Base-by-base conservation (phyloP, 2,329 filamentous ascomycete genomes). In the Amesomyces nigricolor region DNA sequence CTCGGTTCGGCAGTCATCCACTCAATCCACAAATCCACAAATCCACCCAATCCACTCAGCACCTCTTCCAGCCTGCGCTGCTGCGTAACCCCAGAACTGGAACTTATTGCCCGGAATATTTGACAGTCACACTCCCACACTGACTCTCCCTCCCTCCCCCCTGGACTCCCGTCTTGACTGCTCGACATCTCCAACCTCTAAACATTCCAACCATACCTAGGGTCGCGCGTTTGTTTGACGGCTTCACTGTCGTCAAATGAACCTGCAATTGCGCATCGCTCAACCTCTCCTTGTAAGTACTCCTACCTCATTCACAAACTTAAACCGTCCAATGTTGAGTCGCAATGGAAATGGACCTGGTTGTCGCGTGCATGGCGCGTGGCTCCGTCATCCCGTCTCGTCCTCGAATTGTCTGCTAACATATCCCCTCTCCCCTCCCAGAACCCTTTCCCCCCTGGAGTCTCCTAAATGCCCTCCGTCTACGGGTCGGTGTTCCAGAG, bases 241-340 rank as follows among this genome's bases (percentile, higher is more conserved):
- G 85, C 86, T 75, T 70, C 60, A 65, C 63, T 71, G 87, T 89
- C 91, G 90, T 95, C 89, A 92, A 90, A 96, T 96, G 91, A 96
- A 94, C 90, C 90, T 96, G 91, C 90, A 91, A 78, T 77, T 75
- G 75, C 75, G 74, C 70, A 75, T 78, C 71, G 70, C 76, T 72
- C 74, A 76, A 74, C 80, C 77, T 77, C 78, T 79, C 73, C 78
- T 78, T 77, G 86, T 89, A 81, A 75, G 82, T 75, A 26, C 22
- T 26, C 4, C 6, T 26, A 26, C 22, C 22, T 26, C 22, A 26
- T 2, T 26, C 22, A 26, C 22, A 26, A 26, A 19, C 17, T 13
- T 54, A 32, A 26, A 19, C 17, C 48, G 32, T 29, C 14, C 16
- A 11, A 26, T 48, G 45, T 51, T 14, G 37, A 47, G 30, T 26